Evolutionary conservation across 306 rosid species (phyloP), one percentile per base, ranked within the genome.

Genomic region (Glycine soja): DNA sequence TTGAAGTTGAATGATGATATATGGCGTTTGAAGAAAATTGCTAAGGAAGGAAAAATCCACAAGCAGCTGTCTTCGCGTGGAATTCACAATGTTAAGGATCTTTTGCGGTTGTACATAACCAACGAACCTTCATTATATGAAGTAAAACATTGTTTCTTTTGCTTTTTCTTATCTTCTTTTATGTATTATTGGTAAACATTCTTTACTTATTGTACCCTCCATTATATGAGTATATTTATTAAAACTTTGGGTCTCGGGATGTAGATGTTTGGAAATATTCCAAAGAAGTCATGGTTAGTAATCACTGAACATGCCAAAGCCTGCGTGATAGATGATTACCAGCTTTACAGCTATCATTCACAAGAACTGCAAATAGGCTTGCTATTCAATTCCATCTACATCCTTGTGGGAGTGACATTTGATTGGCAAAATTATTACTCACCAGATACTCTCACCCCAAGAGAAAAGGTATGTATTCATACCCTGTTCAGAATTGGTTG

Each of bases 11-110:
- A 72, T 0, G 97, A 93, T 46, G 86, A 88, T 18, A 3, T 88
- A 19, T 93, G 92, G 93, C 92, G 97, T 48, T 85, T 93, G 88
- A 77, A 62, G 83, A 84, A n/a, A 71, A 90, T 93, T 42, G 82
- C 87, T 1, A 87, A 82, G 77, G 85, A 74, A 1, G 97, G 97
- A 4, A 6, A 9, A 34, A 10, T 61, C 67, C 89, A 82, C 67
- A 65, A 34, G 69, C 76, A 70, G 56, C 86, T 93, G n/a, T 32
- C 72, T 50, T 0, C 2, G 0, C 2, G 1, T 0, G 83, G 84
- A 70, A 88, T 93, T 52, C 36, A 19, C 15, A 73, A 63, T 5
- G 94, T 93, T 12, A 15, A 63, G 83, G 90, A 91, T 64, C 76
- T 93, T 24, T 64, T 93, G 89, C 77, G 34, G 79, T 10, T 10